Conservation (phyloP, 768 basidiomycete genomes). For the Hygrophorus pudorinus region DNA sequence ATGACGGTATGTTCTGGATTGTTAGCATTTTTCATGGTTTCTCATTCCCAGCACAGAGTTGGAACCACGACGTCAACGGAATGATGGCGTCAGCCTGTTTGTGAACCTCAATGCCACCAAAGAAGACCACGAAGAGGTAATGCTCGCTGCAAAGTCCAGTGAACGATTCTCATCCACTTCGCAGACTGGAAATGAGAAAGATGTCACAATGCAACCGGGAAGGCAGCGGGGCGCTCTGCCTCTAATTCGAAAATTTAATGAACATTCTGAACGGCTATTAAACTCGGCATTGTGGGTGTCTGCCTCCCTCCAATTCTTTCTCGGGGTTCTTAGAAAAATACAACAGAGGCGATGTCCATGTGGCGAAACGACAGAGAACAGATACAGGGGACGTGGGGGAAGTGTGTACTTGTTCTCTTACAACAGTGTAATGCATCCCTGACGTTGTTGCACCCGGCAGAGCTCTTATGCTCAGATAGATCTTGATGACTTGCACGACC, state of each 20-base stretch:
- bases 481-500: constrained; percentile 74
- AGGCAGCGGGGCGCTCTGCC: constrained; percentile 81
- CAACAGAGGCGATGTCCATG: constrained; percentile 44
- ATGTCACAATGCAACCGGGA: constrained; percentile 94
- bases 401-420: constrained; percentile 21
- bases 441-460: constrained; percentile 14
- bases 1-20: constrained; percentile 50
- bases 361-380: constrained; percentile 52
- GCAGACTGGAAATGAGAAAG: constrained; percentile 82
- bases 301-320: neutral
- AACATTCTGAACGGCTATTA: constrained; percentile 86
- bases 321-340: constrained; percentile 5
- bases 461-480: constrained; percentile 52
- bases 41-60: constrained; percentile 36
- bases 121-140: constrained; percentile 86
- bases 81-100: constrained; percentile 64
- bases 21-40: constrained; percentile 1
- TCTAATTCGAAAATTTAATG: constrained; percentile 93
- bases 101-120: constrained; percentile 81
- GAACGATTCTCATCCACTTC: neutral
- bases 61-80: constrained; percentile 63
- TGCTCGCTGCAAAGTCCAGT: neutral
- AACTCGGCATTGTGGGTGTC: constrained; percentile 59
- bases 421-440: neutral
- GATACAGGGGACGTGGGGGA: constrained; percentile 27